A percentile compares a stretch with the other conserved stretches of the same genome.
Evolutionary conservation across 2,329 filamentous ascomycete species (phyloP).

Genomic region (Didymella glomerata): DNA sequence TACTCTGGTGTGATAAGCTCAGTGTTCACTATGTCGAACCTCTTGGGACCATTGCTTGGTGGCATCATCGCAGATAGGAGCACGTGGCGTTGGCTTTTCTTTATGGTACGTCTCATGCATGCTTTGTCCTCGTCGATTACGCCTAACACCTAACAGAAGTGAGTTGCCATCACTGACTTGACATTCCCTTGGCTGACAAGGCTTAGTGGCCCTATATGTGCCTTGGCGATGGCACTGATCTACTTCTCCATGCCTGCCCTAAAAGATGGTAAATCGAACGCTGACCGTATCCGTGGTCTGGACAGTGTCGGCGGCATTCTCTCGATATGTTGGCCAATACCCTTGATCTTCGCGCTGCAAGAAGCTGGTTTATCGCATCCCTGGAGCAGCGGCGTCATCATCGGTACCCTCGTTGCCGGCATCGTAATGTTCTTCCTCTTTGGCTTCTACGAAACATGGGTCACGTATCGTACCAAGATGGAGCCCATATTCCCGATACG

Average conservation of each 20-base stretch:
- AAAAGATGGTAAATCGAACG: slow-evolving; percentile 37
- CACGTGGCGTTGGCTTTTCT: slow-evolving; percentile 60
- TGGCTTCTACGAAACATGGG: slow-evolving; percentile 40
- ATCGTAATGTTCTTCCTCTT: slow-evolving; percentile 37
- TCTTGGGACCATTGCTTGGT: slow-evolving; percentile 57
- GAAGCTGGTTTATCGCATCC: slow-evolving; percentile 38
- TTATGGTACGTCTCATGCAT: slow-evolving; percentile 33
- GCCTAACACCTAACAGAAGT: slow-evolving; percentile 46
- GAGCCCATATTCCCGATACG: slow-evolving; percentile 42
- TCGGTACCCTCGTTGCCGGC: slow-evolving; percentile 41
- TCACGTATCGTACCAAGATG: slow-evolving; percentile 35
- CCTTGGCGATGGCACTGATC: slow-evolving; percentile 32
- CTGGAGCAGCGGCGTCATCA: slow-evolving; percentile 42
- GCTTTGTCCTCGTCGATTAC: too few species aligned
- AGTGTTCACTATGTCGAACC: slow-evolving; percentile 54
- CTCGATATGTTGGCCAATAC: slow-evolving; percentile 43
- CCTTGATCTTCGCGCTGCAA: slow-evolving; percentile 45
- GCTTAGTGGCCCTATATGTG: slow-evolving; percentile 37
- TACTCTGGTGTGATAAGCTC: slow-evolving; percentile 45
- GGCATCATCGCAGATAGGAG: slow-evolving; percentile 54
- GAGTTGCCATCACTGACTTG: neutral
- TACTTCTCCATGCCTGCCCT: slow-evolving; percentile 40
- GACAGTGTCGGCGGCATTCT: slow-evolving; percentile 42
- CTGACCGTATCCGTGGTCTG: slow-evolving; percentile 39
- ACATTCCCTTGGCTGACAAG: slow-evolving; percentile 2